Conservation (phyloP, 768 basidiomycete species). For the Mycena chlorophos region DNA sequence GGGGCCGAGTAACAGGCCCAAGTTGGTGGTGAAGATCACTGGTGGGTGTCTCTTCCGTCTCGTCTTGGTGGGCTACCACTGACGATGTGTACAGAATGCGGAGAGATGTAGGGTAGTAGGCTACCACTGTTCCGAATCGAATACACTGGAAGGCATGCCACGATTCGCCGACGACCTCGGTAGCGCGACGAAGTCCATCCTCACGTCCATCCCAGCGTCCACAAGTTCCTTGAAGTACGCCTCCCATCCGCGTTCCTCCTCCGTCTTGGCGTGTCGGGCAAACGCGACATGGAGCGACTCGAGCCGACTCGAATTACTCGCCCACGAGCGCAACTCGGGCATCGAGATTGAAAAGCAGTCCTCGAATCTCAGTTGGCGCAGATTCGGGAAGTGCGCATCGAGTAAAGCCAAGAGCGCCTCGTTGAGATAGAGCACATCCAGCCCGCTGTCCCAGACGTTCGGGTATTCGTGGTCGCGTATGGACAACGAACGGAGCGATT, state of each 20-base stretch:
- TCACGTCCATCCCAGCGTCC: neutral
- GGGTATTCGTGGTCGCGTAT: no score
- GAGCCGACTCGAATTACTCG: neutral
- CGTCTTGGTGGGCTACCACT: neutral
- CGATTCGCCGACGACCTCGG: neutral
- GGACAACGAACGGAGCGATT: neutral
- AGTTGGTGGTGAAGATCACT: constrained; percentile 83
- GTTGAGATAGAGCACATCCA: no score
- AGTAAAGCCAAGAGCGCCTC: no score
- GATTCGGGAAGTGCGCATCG: no score
- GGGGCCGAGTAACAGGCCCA: constrained; percentile 86
- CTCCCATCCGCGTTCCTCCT: neutral
- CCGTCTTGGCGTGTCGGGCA: neutral
- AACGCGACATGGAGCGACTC: neutral
- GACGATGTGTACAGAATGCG: constrained; percentile 32
- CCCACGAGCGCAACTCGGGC: neutral
- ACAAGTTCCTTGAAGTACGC: neutral
- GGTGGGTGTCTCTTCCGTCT: constrained; percentile 49
- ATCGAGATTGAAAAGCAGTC: neutral
- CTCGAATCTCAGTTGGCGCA: neutral
- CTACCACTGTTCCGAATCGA: no score
- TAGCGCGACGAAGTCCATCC: neutral
- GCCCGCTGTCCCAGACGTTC: no score
- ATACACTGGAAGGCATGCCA: no score
- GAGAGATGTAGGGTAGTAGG: constrained; percentile 41